Evolutionary conservation across 768 basidiomycete genomes (phyloP).

Genomic region (Ephemerocybe angulata): DNA sequence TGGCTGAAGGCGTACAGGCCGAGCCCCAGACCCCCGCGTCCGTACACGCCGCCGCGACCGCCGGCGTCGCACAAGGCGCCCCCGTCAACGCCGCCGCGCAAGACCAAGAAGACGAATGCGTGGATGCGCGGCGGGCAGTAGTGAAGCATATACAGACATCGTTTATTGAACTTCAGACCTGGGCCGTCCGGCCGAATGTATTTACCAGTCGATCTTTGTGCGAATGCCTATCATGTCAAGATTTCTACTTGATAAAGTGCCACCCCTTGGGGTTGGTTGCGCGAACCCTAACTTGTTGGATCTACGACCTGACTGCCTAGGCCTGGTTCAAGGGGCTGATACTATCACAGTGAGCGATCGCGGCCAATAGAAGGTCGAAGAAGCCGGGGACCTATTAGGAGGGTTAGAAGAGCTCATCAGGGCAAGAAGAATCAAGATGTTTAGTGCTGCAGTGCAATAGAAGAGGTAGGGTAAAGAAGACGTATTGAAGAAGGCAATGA

Average conservation of each 20-base stretch:
- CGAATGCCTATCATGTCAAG: neutral
- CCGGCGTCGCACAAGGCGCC: neutral
- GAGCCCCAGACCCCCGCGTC: neutral
- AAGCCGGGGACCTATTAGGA: neutral
- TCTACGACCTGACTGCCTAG: no score
- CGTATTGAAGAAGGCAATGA: neutral
- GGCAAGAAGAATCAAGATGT: no score
- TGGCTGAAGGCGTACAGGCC: conserved; percentile 40
- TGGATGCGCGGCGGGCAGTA: neutral
- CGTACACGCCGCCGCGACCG: neutral
- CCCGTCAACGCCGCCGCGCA: neutral
- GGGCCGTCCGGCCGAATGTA: neutral
- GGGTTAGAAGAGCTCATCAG: no score
- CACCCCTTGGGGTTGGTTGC: no score
- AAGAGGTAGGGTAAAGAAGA: neutral
- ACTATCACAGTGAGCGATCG: neutral
- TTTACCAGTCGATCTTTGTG: neutral
- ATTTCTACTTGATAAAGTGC: no score
- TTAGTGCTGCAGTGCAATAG: no score
- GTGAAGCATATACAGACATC: neutral
- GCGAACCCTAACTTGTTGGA: no score
- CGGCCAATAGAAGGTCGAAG: conserved; percentile 4
- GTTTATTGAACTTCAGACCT: neutral
- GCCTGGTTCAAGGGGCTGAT: neutral
- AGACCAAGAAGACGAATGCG: neutral